Base-by-base conservation (phyloP, 192 early-diverging fungal species). In the Glomus cerebriforme region DNA sequence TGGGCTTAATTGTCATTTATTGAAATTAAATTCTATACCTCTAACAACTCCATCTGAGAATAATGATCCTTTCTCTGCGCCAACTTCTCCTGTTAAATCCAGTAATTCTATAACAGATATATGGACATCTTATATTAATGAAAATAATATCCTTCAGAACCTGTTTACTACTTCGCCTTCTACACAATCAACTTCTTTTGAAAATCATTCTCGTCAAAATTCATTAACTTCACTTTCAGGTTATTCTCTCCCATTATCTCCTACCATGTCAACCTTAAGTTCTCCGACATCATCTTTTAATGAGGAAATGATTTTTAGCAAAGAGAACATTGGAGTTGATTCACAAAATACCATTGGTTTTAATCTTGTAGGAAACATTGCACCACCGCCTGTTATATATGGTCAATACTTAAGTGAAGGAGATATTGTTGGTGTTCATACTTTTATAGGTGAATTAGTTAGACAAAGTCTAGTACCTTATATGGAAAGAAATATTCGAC, bases 401-500 rank as follows among this genome's bases (percentile, higher is more conserved):
- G 91, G 91, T 26, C 80, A 83, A 58, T 90, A 87, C 67, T 47
- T 92, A 8, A 86, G 83, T 47, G 75, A 81, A 13, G 83, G 85
- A 6, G 91, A 95, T 79, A 80, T 93, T 31, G 76, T 73, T 24
- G 84, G 77, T 0, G 78, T 93, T 22, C 84, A 88, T 9, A 73
- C 60, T 8, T 88, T 91, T 68, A 66, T 90, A 8, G 71, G 81
- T 70, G 86, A 88, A 63, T 83, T 97, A 79, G 84, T 95, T 35
- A 85, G 89, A 7, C 92, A 93, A 73, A 91, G 91, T 71, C 83
- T 99, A 35, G 78, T 98, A 12, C 96, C 95, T 7, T 91, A 90
- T 79, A 97, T 98, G 97, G 93, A 97, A 79, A 84, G 93, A 31
- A 92, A 89, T 70, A 90, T 97, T 66, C 92, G 93, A 32, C 86